phyloP scores from a whole-genome alignment of 441 rosid genomes.

The Eugenia klotzschiana region DNA sequence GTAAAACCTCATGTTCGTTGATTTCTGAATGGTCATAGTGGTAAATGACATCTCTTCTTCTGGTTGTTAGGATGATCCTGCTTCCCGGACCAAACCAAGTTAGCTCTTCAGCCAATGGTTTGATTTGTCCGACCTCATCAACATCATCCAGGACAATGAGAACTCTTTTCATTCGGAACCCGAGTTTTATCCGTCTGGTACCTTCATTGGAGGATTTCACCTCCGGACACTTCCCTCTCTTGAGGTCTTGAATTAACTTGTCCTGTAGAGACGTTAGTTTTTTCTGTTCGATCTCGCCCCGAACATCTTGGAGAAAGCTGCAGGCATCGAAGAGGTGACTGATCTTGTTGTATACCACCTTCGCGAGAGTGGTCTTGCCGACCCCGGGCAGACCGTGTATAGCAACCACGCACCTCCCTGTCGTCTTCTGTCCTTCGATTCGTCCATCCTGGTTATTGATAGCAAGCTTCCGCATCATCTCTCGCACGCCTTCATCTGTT shows the following conservation, averaged over 20 bases:
- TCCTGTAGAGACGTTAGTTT: background rate
- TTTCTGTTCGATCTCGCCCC: background rate
- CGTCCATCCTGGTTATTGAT: background rate
- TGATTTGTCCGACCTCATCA: background rate
- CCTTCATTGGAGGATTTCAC: background rate
- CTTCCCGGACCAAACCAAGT: background rate
- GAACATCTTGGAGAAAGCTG: background rate
- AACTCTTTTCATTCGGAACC: background rate
- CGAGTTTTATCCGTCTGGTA: too few species aligned
- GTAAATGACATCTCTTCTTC: accelerated
- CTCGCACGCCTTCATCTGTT: background rate
- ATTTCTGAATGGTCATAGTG: background rate
- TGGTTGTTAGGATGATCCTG: background rate
- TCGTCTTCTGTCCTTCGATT: background rate
- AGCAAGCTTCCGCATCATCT: background rate
- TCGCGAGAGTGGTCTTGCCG: background rate
- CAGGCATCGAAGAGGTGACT: background rate
- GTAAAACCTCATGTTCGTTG: background rate
- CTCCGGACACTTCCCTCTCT: background rate
- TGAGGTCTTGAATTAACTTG: background rate
- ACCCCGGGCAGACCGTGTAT: background rate
- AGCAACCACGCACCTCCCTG: background rate
- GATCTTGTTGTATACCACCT: background rate
- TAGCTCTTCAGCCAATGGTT: accelerated
- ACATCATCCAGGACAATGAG: background rate